Percentiles rank a stretch among this genome's conserved stretches.
Evolutionary conservation across 176 grass and related monocot genomes (phyloP).

Genomic region (Bromus sterilis): DNA sequence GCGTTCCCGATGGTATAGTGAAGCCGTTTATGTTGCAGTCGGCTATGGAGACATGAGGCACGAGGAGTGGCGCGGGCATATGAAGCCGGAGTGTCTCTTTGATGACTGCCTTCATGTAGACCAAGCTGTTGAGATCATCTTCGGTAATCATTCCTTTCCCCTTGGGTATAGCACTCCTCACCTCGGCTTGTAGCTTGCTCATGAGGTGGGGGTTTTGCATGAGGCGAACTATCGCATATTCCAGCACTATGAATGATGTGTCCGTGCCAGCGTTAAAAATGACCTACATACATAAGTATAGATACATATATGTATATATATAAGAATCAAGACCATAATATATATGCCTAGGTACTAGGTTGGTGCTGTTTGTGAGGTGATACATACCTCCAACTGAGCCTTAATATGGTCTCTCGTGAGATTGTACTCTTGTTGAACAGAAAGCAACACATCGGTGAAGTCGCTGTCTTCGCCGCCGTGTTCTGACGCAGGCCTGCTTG

Average conservation of each 20-base stretch:
- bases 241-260: slow-evolving; percentile 22
- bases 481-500: not conserved
- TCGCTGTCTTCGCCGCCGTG: not conserved
- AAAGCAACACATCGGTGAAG: not conserved
- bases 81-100: slow-evolving; percentile 1
- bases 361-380: not conserved
- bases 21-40: slow-evolving; percentile 20
- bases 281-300: not conserved
- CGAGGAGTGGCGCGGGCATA: slow-evolving; percentile 19
- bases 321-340: not conserved
- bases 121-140: not conserved
- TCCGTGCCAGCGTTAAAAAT: slow-evolving; percentile 35
- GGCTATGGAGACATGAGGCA: slow-evolving; percentile 18
- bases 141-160: not conserved
- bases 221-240: slow-evolving; percentile 25
- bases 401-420: not conserved
- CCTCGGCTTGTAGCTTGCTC: not conserved
- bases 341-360: not conserved
- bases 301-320: too few relatives aligned
- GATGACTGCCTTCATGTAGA: not conserved
- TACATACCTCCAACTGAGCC: not conserved
- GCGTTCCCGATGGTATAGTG: slow-evolving; percentile 2
- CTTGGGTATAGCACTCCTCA: not conserved
- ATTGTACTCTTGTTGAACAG: not conserved
- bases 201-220: not conserved